Evolutionary conservation across 352 stramenopile genomes (phyloP).

Genomic region (Achlya hypogyna): DNA sequence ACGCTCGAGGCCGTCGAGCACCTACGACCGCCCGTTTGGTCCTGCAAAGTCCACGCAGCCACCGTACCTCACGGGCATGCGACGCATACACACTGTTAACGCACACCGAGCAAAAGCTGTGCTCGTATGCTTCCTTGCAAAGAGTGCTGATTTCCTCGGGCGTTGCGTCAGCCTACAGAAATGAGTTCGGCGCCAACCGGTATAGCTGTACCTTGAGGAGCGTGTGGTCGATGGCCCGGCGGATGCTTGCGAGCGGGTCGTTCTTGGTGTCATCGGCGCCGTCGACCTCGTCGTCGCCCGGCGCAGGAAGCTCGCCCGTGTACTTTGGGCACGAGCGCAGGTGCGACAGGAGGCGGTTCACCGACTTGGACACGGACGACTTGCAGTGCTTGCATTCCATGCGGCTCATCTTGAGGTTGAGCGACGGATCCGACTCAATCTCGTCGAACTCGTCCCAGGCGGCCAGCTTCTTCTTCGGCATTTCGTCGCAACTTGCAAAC

Average conservation of each 20-base stretch:
- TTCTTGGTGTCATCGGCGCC: not conserved
- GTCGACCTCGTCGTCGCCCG: conserved; percentile 11
- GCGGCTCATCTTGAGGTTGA: conserved; percentile 16
- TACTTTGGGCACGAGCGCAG: conserved; percentile 18
- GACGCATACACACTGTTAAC: conserved; percentile 69
- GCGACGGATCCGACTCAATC: conserved; percentile 3
- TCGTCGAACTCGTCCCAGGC: conserved; percentile 17
- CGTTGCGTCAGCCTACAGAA: conserved; percentile 40
- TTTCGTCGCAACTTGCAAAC: not conserved
- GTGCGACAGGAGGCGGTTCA: conserved; percentile 11
- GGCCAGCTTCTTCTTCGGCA: conserved; percentile 17
- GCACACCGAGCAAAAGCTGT: conserved; percentile 71
- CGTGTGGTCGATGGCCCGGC: conserved; percentile 59
- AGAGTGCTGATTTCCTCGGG: conserved; percentile 51
- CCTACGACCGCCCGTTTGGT: too few relatives aligned
- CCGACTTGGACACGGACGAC: conserved; percentile 11
- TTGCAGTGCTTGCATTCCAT: conserved; percentile 21
- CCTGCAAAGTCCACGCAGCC: too few relatives aligned
- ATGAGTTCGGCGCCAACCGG: not conserved
- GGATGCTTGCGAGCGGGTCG: not conserved
- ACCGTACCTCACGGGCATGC: conserved; percentile 41
- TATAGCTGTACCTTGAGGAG: conserved; percentile 48
- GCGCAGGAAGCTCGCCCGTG: conserved; percentile 6
- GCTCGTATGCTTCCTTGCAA: conserved; percentile 54
- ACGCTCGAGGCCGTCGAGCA: conserved; percentile 8